phyloP scores from a whole-genome alignment of 371 early-diverging fungal species.

The Syncephalastrum monosporum region DNA sequence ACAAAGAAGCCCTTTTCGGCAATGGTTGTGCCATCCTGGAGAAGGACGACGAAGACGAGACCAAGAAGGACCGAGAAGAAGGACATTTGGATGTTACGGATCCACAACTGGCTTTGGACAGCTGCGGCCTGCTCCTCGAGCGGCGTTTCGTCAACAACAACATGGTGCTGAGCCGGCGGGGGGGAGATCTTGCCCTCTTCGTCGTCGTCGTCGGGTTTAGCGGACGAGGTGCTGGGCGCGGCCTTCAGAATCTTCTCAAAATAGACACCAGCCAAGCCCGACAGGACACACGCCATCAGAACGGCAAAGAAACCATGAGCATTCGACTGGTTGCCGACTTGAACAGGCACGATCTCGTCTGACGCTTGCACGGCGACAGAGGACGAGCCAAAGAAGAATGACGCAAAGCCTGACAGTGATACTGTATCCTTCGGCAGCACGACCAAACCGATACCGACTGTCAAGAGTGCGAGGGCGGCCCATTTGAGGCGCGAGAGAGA shows the following conservation, averaged over 20 bases:
- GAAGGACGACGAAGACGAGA: constrained; percentile 59
- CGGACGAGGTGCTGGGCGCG: constrained; percentile 10
- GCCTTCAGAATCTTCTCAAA: constrained; percentile 93
- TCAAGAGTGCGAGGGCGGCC: constrained; percentile 80
- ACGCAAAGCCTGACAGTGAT: constrained; percentile 5
- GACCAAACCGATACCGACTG: constrained; percentile 86
- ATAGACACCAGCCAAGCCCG: constrained; percentile 94
- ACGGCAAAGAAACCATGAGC: constrained; percentile 62
- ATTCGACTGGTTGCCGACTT: constrained; percentile 42
- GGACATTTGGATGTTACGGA: constrained; percentile 87
- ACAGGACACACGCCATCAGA: constrained; percentile 80
- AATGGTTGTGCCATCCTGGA: constrained; percentile 79
- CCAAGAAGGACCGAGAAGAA: constrained; percentile 73
- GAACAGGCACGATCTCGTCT: not conserved
- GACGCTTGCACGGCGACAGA: constrained; percentile 1
- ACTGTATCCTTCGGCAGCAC: constrained; percentile 34
- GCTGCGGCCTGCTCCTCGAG: constrained; percentile 5
- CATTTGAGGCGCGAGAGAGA: constrained; percentile 73
- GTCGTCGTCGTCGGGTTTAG: constrained; percentile 16
- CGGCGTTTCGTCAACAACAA: constrained; percentile 5
- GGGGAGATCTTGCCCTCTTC: constrained; percentile 8
- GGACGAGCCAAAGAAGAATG: constrained; percentile 2
- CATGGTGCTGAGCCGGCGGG: not conserved
- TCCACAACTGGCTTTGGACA: constrained; percentile 71
- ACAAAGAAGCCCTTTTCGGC: constrained; percentile 82